Conservation (phyloP, 1,284 basidiomycete genomes). For the Rhizoctonia solani region DNA sequence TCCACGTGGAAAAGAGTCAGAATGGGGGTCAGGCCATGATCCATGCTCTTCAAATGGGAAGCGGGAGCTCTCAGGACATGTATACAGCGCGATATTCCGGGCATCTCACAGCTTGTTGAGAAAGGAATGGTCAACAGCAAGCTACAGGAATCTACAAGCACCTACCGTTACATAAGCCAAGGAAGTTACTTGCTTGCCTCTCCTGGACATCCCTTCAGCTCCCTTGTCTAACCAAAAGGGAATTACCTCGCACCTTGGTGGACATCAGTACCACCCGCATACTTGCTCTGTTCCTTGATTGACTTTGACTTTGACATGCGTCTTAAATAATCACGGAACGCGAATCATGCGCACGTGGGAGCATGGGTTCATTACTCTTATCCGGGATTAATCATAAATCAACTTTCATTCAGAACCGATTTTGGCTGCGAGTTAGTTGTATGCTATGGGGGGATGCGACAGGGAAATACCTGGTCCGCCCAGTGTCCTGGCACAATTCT, state of each 20-base stretch:
- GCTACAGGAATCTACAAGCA: background rate
- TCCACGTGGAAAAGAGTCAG: slow-evolving; percentile 26
- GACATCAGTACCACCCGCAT: too few species aligned
- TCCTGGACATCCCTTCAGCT: too few species aligned
- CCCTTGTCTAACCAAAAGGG: background rate
- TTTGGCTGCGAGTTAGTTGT: too few species aligned
- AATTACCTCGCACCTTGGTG: background rate
- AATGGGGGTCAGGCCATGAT: too few species aligned
- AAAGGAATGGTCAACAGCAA: slow-evolving; percentile 6
- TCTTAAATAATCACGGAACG: background rate
- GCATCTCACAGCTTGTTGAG: too few species aligned
- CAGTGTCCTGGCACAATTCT: too few species aligned
- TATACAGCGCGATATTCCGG: background rate
- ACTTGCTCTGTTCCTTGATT: background rate
- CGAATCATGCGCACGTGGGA: background rate
- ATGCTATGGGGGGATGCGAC: too few species aligned
- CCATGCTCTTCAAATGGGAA: background rate
- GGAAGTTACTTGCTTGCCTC: too few species aligned
- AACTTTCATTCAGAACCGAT: too few species aligned
- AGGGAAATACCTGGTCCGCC: too few species aligned
- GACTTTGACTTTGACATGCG: background rate
- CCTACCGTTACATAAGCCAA: too few species aligned
- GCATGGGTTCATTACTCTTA: background rate
- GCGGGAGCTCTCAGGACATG: background rate
- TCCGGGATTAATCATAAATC: too few species aligned